Conservation (phyloP, 805 yeast genomes). For the Lachancea thermotolerans region DNA sequence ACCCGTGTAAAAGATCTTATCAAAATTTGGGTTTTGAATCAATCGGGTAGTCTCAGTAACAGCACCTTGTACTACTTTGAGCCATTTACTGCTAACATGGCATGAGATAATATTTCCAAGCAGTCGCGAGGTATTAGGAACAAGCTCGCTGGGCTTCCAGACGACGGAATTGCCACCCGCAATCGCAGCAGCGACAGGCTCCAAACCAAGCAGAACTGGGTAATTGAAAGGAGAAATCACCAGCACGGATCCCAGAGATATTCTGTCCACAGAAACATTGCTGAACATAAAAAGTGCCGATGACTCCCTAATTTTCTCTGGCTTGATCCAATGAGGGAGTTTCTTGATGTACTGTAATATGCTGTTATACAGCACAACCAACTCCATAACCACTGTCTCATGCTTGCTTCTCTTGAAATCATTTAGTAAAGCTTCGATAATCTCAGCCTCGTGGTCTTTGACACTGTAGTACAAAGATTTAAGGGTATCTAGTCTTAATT, state of each 20-base stretch:
- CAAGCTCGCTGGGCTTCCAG: conserved; percentile 67
- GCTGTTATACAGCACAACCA: conserved; percentile 46
- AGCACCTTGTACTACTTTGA: conserved; percentile 68
- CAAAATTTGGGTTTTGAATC: conserved; percentile 54
- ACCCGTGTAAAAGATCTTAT: conserved; percentile 85
- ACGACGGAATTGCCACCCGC: conserved; percentile 82
- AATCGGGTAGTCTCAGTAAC: conserved; percentile 53
- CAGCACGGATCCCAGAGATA: conserved; percentile 59
- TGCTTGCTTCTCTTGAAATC: conserved; percentile 62
- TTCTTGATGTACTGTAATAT: conserved; percentile 50
- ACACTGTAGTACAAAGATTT: conserved; percentile 60
- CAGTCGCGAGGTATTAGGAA: conserved; percentile 53
- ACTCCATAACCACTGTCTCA: conserved; percentile 61
- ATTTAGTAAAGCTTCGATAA: conserved; percentile 50
- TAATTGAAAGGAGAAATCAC: conserved; percentile 42
- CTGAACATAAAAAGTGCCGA: conserved; percentile 33
- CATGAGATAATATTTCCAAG: conserved; percentile 48
- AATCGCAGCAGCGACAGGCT: conserved; percentile 71
- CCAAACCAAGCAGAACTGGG: conserved; percentile 53
- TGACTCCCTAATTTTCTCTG: conserved; percentile 34
- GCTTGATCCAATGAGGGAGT: conserved; percentile 56
- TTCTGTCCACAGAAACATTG: conserved; percentile 32
- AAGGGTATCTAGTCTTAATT: conserved; percentile 52
- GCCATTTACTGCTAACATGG: conserved; percentile 49
- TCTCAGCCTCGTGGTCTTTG: conserved; percentile 46